Evolutionary conservation across 108 stramenopile genomes (phyloP).

Genomic region (Skeletonema tropicum): DNA sequence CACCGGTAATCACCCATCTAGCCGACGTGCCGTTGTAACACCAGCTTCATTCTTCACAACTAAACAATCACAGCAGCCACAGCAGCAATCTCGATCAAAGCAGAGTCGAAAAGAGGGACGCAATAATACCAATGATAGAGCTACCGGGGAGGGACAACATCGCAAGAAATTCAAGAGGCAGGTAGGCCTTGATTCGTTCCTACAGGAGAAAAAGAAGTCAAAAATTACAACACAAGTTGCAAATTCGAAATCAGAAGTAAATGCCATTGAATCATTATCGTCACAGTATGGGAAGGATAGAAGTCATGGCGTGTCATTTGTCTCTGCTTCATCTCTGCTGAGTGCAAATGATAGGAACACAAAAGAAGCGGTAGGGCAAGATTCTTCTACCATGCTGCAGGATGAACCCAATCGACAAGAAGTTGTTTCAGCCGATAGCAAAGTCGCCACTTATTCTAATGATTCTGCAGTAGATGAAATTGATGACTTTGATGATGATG

Average conservation of each 20-base stretch:
- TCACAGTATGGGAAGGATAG: background rate
- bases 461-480: background rate
- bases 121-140: background rate
- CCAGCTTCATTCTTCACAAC: no score
- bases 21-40: no score
- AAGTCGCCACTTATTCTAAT: background rate
- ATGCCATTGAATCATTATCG: background rate
- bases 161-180: constrained; percentile 5
- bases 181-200: background rate
- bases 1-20: no score
- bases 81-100: background rate
- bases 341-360: background rate
- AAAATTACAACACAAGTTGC: background rate
- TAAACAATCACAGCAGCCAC: background rate
- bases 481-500: background rate
- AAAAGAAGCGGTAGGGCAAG: background rate
- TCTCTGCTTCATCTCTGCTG: background rate
- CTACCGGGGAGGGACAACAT: background rate
- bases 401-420: background rate
- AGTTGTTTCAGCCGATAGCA: background rate
- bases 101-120: background rate
- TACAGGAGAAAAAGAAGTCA: background rate
- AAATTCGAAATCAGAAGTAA: background rate
- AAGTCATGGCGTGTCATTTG: background rate
- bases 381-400: background rate